A percentile compares a stretch with the other conserved stretches of the same genome.
phyloP scores from a whole-genome alignment of 2,329 filamentous ascomycete species.

The Incumbomyces delicatus region DNA sequence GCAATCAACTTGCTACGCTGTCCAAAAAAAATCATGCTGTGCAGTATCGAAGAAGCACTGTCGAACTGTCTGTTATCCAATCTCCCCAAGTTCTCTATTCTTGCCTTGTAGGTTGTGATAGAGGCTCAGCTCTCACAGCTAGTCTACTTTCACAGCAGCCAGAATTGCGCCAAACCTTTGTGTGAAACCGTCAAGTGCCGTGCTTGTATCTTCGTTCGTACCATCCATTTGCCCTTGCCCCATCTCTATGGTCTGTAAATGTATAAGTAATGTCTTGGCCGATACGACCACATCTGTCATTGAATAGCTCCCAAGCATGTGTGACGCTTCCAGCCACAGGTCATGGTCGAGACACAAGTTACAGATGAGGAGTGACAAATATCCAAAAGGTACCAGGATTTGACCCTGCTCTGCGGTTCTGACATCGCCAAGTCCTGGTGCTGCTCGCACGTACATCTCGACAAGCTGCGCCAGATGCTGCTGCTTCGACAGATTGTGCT shows the following conservation, averaged over 20 bases:
- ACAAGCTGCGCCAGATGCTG: conserved; percentile 52
- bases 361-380: conserved; percentile 73
- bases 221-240: conserved; percentile 33
- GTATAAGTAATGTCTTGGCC: conserved; percentile 52
- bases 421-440: conserved; percentile 42
- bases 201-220: background rate
- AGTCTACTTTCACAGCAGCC: conserved; percentile 8
- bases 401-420: conserved; percentile 57
- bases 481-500: conserved; percentile 23
- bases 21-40: too few species aligned
- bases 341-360: conserved; percentile 58
- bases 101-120: too few species aligned
- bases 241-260: conserved; percentile 40
- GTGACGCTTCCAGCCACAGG: conserved; percentile 35
- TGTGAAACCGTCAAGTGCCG: conserved; percentile 36
- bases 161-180: conserved; percentile 45
- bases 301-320: conserved; percentile 36
- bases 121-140: too few species aligned
- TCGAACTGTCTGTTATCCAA: too few species aligned
- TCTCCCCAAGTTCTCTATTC: too few species aligned
- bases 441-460: conserved; percentile 57
- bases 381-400: conserved; percentile 74
- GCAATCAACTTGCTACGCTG: too few species aligned
- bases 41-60: too few species aligned
- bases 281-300: conserved; percentile 45